These are phyloP conservation scores for Cynara cardunculus DNA, from an alignment of 129 eudicot species.

Conservation along the genomic window DNA sequence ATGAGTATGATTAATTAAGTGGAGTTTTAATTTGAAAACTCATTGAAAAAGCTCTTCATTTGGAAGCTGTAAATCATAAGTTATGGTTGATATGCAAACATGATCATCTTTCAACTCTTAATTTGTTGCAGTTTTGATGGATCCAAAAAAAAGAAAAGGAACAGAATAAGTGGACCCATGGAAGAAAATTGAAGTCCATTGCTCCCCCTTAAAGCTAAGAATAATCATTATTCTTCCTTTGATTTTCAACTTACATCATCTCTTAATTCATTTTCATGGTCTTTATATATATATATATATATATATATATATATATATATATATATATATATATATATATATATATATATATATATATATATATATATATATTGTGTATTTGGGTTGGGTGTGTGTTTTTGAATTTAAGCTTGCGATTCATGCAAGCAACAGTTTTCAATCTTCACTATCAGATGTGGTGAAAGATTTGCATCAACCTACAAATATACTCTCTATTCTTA, in stretches of 20 bases:
- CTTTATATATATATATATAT: constrained; percentile 31
- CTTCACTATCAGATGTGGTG: constrained; percentile 73
- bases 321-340: constrained; percentile 33
- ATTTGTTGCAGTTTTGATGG: neutral
- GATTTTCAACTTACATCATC: constrained; percentile 24
- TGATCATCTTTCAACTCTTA: neutral
- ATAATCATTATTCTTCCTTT: constrained; percentile 48
- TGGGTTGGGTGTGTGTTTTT: constrained; percentile 31
- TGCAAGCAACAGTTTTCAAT: constrained; percentile 65
- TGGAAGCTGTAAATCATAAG: too few relatives aligned
- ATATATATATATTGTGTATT: constrained; percentile 16
- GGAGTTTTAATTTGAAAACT: neutral
- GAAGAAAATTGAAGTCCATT: constrained; percentile 40
- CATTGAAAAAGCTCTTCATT: neutral
- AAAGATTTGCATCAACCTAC: constrained; percentile 64
- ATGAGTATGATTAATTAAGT: neutral
- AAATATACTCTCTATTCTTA: constrained; percentile 23
- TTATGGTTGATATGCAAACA: neutral
- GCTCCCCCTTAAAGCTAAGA: constrained; percentile 95
- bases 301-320: constrained; percentile 25
- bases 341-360: constrained; percentile 29
- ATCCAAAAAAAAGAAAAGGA: neutral
- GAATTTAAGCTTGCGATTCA: constrained; percentile 58
- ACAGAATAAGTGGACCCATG: constrained; percentile 37
- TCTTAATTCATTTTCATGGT: constrained; percentile 18